phyloP scores from a whole-genome alignment of 176 grass and related monocot genomes.

The sorghum (Sorghum bicolor) region Sorghum_bicolor_NCBIv3 NC_012874.2:62322501-62323000 shows the following conservation, averaged over 20 bases:
- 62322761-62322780: not conserved
- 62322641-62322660: too few species aligned
- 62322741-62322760: too few species aligned
- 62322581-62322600: not conserved
- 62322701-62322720: not conserved
- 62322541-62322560: not conserved
- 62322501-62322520: not conserved
- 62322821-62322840: slow-evolving; percentile 33
- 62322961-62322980: not conserved
- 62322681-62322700: not conserved
- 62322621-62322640: not conserved
- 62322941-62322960: too few species aligned
- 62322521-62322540: not conserved
- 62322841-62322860: slow-evolving; percentile 47
- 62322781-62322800: slow-evolving; percentile 28
- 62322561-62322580: not conserved
- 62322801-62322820: slow-evolving; percentile 25
- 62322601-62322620: not conserved
- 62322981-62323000: too few species aligned
- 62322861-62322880: not conserved
- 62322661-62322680: not conserved
- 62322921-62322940: not conserved
- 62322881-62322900: not conserved
- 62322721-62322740: not conserved
- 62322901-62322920: not conserved